Evolutionary conservation across 2,329 filamentous ascomycete genomes (phyloP), one percentile per base, ranked within the genome.

Genomic region (Tolypocladium inflatum): DNA sequence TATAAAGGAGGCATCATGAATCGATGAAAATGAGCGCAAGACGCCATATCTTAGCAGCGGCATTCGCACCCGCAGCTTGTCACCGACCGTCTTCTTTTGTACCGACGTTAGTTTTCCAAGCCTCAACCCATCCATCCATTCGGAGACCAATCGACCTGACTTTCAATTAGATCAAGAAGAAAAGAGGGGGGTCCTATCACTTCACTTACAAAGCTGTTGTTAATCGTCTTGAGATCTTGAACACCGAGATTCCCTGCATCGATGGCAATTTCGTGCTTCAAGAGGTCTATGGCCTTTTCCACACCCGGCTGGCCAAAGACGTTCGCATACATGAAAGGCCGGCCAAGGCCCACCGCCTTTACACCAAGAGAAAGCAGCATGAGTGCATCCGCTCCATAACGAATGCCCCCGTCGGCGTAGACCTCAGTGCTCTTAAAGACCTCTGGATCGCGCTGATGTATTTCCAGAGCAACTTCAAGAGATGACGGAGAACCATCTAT

Each of bases 301-400:
- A 83, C 76, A 51, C 80, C 80, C 9, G 75, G 73, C 53, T 71
- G 67, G 7, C 80, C 80, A 60, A 74, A 83, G 52, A 79, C 66
- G 67, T 82, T 82, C 61, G 77, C 70, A 64, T 74, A 82, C 78
- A 82, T 80, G 61, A 78, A 76, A 11, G 78, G 74, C 0, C 80
- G 68, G 19, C 79, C 80, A 0, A 83, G 60, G 17, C 80, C 72
- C 7, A 77, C 74, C 15, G 73, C 74, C 62, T 70, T 71, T 57
- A 76, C 76, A 11, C 76, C 75, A 17, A 77, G 71, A 2, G 74
- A 69, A n/a, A 78, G 67, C 11, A 76, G 70, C 62, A 75, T 74
- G n/a, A 78, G 65, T 15, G 69, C 71, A 53, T 78, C 76, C 11
- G 69, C 69, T 13, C 75, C 76, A 57, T 75, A 75, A 52, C 76